Percentiles rank a stretch among this genome's conserved stretches.
Evolutionary conservation across 108 stramenopile species (phyloP).

Genomic region (Skeletonema marinoi): DNA sequence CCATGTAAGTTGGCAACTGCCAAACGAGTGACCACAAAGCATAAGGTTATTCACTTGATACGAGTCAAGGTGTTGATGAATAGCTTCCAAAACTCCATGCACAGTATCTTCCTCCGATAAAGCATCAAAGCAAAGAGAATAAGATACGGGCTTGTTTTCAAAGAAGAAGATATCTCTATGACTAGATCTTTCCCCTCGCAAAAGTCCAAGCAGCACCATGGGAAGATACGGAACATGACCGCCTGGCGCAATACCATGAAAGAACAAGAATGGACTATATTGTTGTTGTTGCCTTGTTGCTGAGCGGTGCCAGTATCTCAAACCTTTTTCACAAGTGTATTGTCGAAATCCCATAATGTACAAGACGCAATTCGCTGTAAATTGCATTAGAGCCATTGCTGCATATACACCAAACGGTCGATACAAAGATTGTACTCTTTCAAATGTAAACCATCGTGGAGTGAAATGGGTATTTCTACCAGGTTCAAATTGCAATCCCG

Average conservation of each 20-base stretch:
- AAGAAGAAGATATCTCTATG: slow-evolving; percentile 64
- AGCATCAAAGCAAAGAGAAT: slow-evolving; percentile 48
- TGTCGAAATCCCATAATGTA: slow-evolving; percentile 58
- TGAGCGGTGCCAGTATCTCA: slow-evolving; percentile 73
- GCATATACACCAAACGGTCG: slow-evolving; percentile 77
- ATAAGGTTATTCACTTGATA: slow-evolving; percentile 20
- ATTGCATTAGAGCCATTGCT: slow-evolving; percentile 35
- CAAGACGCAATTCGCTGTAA: slow-evolving; percentile 39
- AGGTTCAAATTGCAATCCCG: slow-evolving; percentile 49
- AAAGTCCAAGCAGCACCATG: slow-evolving; percentile 55
- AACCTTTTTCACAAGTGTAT: slow-evolving; percentile 36
- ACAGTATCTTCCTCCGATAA: slow-evolving; percentile 66
- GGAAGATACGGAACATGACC: slow-evolving; percentile 75
- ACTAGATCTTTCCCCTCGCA: slow-evolving; percentile 29
- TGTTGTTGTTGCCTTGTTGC: slow-evolving; percentile 10
- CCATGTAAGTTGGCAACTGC: slow-evolving; percentile 83
- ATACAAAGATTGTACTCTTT: slow-evolving; percentile 61
- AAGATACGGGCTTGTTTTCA: slow-evolving; percentile 70
- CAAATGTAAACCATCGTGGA: slow-evolving; percentile 64
- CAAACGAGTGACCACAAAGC: slow-evolving; percentile 89
- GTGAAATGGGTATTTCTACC: slow-evolving; percentile 32
- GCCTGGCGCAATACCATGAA: slow-evolving; percentile 89
- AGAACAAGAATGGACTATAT: slow-evolving; percentile 71
- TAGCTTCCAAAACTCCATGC: slow-evolving; percentile 65
- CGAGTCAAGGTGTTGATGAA: slow-evolving; percentile 36